A percentile compares a stretch with the other conserved stretches of the same genome.
Evolutionary conservation across 768 basidiomycete genomes (phyloP).

Genomic region (Coprinopsis cinerea): DNA sequence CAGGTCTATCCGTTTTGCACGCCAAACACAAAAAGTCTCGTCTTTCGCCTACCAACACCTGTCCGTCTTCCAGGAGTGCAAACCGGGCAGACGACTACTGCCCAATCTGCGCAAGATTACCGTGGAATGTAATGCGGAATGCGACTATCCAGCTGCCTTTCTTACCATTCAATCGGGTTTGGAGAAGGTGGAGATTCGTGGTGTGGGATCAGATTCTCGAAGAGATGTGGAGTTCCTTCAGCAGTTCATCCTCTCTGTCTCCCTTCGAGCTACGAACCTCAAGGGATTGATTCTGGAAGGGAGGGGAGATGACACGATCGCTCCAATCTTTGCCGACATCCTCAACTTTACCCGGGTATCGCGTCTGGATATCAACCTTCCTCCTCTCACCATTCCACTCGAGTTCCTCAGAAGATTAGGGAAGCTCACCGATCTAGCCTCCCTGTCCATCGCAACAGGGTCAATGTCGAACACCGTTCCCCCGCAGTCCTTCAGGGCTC

Average conservation of each 20-base stretch:
- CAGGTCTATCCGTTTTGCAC: not conserved
- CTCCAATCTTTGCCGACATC: not conserved
- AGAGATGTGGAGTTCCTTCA: not conserved
- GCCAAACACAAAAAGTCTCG: not conserved
- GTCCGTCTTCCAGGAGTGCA: not conserved
- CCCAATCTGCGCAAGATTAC: not conserved
- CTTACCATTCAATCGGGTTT: not conserved
- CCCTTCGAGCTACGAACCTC: not conserved
- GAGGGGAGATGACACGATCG: not conserved
- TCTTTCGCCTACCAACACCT: not conserved
- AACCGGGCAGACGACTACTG: not conserved
- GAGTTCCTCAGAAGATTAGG: too few species aligned
- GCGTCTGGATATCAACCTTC: not conserved
- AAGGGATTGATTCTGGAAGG: not conserved
- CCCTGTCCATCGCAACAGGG: too few species aligned
- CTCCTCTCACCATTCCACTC: not conserved
- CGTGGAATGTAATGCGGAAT: not conserved
- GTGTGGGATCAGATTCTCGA: not conserved
- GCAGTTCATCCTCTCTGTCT: not conserved
- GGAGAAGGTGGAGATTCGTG: not conserved
- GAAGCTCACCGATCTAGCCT: too few species aligned
- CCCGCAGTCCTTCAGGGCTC: too few species aligned
- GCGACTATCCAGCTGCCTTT: not conserved
- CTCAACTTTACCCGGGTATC: not conserved
- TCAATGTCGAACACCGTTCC: too few species aligned